Evolutionary conservation across 495 filamentous ascomycete genomes (phyloP).

Genomic region (Annulohypoxylon bovei): DNA sequence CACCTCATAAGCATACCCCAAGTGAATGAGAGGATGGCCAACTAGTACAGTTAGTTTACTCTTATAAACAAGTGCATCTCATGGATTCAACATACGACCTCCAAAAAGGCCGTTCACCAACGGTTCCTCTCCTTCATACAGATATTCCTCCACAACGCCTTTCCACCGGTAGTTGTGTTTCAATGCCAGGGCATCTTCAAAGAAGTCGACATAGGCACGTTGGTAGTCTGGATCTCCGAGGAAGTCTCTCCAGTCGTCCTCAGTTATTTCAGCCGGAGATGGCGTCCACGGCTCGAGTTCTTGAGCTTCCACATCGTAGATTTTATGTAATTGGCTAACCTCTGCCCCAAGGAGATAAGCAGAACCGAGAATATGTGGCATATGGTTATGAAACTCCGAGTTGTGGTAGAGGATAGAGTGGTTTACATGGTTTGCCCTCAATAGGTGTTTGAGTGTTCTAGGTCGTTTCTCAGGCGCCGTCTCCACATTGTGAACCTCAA

Average conservation of each 20-base stretch:
- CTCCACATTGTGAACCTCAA: constrained; percentile 81
- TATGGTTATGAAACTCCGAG: constrained; percentile 85
- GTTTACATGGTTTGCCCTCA: constrained; percentile 91
- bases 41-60: constrained; percentile 61
- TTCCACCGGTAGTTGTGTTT: constrained; percentile 85
- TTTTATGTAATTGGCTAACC: constrained; percentile 71
- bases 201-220: constrained; percentile 89
- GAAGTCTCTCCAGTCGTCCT: constrained; percentile 86
- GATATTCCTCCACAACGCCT: constrained; percentile 74
- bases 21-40: constrained; percentile 87
- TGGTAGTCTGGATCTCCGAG: constrained; percentile 83
- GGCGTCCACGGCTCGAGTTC: constrained; percentile 82
- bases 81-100: constrained; percentile 69
- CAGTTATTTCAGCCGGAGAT: constrained; percentile 82
- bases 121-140: constrained; percentile 79
- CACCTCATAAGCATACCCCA: constrained; percentile 88
- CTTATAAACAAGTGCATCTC: neutral
- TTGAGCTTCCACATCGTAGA: constrained; percentile 81
- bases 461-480: constrained; percentile 78
- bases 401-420: constrained; percentile 83
- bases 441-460: constrained; percentile 85
- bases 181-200: constrained; percentile 84
- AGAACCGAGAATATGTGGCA: constrained; percentile 83
- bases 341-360: constrained; percentile 85
- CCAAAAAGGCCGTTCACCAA: constrained; percentile 79